phyloP scores from a whole-genome alignment of 306 rosid genomes.

The Chamaecrista fasciculata region DNA sequence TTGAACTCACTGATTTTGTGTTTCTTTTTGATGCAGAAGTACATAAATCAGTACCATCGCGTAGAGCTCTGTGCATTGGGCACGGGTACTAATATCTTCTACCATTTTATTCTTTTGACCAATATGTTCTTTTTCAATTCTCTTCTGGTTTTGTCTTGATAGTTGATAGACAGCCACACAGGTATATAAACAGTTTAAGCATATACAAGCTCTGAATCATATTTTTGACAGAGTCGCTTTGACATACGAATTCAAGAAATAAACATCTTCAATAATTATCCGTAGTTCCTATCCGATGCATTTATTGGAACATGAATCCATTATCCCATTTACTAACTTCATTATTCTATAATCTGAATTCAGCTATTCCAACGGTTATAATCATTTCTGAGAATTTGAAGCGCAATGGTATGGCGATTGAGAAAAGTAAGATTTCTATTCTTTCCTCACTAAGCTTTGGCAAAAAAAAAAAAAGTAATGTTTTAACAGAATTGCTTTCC shows the following conservation, averaged over 20 bases:
- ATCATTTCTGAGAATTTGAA: slow-evolving; percentile 60
- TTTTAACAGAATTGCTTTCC: slow-evolving; percentile 5
- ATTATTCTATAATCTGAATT: background rate
- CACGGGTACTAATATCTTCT: slow-evolving; percentile 49
- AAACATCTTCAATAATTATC: no score
- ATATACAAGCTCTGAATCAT: background rate
- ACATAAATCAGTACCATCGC: slow-evolving; percentile 46
- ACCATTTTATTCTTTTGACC: background rate
- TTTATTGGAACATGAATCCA: background rate
- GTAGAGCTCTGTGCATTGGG: slow-evolving; percentile 73
- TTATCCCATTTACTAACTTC: slow-evolving; percentile 15
- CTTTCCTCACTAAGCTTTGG: slow-evolving; percentile 5
- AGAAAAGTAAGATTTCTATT: slow-evolving; percentile 55
- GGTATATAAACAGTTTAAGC: background rate
- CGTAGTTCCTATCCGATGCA: background rate
- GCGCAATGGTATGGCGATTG: slow-evolving; percentile 47
- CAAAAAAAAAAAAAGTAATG: background rate
- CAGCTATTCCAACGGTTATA: slow-evolving; percentile 74
- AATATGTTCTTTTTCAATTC: background rate
- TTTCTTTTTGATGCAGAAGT: slow-evolving; percentile 53
- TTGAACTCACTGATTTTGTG: background rate
- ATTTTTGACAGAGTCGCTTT: background rate
- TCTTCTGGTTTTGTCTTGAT: background rate
- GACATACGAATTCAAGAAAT: background rate
- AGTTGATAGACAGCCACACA: no score